phyloP scores from a whole-genome alignment of 768 basidiomycete genomes.

The Lactarius quietus region DNA sequence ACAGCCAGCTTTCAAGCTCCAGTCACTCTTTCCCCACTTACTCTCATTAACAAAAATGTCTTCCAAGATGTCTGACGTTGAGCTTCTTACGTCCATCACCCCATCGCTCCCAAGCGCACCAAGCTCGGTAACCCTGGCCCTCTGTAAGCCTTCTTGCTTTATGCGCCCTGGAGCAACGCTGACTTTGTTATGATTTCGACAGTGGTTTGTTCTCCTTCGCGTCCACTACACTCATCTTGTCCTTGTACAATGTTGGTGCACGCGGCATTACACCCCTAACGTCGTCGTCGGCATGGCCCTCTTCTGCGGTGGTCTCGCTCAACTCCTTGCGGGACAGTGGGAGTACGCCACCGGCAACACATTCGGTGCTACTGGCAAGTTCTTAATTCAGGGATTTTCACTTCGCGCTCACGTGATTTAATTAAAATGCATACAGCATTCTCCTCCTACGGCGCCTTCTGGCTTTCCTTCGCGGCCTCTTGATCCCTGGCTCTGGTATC shows the following conservation, averaged over 20 bases:
- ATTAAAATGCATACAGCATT: constrained; percentile 55
- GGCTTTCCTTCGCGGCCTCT: constrained; percentile 79
- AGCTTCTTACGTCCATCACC: constrained; percentile 1
- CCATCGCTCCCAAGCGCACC: background rate
- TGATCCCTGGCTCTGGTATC: constrained; percentile 68
- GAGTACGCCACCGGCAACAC: constrained; percentile 51
- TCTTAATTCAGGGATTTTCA: background rate
- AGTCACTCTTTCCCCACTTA: background rate
- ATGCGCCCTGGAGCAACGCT: constrained; percentile 28
- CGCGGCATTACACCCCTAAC: constrained; percentile 58
- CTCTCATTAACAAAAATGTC: background rate
- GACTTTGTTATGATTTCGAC: constrained; percentile 47
- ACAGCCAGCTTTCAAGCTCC: background rate
- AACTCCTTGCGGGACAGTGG: constrained; percentile 90
- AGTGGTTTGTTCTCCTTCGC: constrained; percentile 84
- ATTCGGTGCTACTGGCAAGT: constrained; percentile 71
- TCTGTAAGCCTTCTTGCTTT: constrained; percentile 44
- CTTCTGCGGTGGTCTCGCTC: constrained; percentile 79
- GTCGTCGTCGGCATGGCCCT: constrained; percentile 84
- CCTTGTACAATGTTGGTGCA: constrained; percentile 65
- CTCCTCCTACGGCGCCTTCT: constrained; percentile 82
- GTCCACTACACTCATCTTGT: constrained; percentile 77
- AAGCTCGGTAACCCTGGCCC: constrained; percentile 46
- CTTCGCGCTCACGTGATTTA: constrained; percentile 28
- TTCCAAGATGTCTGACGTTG: constrained; percentile 17